Evolutionary conservation across 2,329 filamentous ascomycete genomes (phyloP).

Genomic region (Coniochaeta prunicola): DNA sequence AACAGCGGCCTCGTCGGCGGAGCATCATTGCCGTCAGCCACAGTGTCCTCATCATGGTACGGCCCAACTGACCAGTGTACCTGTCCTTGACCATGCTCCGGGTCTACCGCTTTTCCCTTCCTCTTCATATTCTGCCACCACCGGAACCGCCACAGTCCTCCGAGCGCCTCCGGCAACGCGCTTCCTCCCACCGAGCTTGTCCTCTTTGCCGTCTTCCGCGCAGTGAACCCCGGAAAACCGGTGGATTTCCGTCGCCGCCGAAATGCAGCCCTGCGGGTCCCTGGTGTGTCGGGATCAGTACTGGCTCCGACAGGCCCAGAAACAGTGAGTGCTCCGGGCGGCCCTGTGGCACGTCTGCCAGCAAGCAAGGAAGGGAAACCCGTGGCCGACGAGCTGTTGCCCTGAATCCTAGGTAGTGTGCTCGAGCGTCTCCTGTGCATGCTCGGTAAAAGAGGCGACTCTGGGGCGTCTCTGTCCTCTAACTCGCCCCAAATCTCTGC

Average conservation of each 20-base stretch:
- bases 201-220: slow-evolving; percentile 33
- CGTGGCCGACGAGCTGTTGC: background rate
- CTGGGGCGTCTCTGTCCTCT: slow-evolving; percentile 58
- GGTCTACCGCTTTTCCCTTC: background rate
- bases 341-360: slow-evolving; percentile 4
- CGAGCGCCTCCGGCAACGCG: slow-evolving; percentile 41
- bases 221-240: slow-evolving; percentile 54
- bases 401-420: slow-evolving; percentile 28
- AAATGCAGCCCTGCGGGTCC: slow-evolving; percentile 18
- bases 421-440: slow-evolving; percentile 36
- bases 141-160: slow-evolving; percentile 44
- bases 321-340: slow-evolving; percentile 9
- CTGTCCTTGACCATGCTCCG: background rate
- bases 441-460: slow-evolving; percentile 20
- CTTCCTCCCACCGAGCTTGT: slow-evolving; percentile 23
- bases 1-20: background rate
- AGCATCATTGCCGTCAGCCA: background rate
- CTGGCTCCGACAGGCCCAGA: slow-evolving; percentile 9
- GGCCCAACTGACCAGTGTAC: background rate
- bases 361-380: background rate
- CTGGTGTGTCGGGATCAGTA: slow-evolving; percentile 8
- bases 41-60: background rate
- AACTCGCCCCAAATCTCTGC: slow-evolving; percentile 85
- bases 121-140: slow-evolving; percentile 38
- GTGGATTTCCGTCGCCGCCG: slow-evolving; percentile 50